Evolutionary conservation across 108 stramenopile species (phyloP).

Genomic region (Aurantiochytrium sp.): DNA sequence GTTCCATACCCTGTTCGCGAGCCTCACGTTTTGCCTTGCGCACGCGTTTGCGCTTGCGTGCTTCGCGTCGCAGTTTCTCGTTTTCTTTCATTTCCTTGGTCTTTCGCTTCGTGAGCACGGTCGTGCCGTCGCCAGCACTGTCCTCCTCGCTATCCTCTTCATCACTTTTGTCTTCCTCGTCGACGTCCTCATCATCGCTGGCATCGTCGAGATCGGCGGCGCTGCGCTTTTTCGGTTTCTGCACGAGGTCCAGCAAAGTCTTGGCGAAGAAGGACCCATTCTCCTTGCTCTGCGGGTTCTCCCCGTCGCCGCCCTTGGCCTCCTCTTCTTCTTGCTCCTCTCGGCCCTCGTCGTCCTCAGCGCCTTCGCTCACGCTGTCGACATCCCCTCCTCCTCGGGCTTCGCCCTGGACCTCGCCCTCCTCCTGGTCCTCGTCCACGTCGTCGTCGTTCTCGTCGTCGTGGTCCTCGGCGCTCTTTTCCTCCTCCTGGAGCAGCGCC

Average conservation of each 20-base stretch:
- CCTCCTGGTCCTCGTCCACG: no score
- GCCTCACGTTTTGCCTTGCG: neutral
- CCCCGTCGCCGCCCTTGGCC: neutral
- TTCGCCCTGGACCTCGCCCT: no score
- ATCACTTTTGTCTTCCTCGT: neutral
- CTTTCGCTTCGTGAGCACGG: neutral
- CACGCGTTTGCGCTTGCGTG: neutral
- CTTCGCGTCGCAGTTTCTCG: neutral
- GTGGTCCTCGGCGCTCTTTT: no score
- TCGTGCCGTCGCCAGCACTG: neutral
- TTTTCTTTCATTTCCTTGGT: conserved; percentile 15
- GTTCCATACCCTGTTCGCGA: neutral
- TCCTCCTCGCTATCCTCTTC: neutral
- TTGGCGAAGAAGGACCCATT: neutral
- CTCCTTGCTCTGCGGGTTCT: neutral
- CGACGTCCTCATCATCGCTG: neutral
- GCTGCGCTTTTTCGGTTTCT: neutral
- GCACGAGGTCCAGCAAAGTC: neutral
- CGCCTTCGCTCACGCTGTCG: neutral
- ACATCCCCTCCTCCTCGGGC: neutral
- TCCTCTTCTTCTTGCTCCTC: neutral
- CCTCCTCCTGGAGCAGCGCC: no score
- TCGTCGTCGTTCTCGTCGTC: no score
- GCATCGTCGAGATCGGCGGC: neutral
- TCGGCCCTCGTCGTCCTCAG: neutral